Base-by-base conservation (phyloP, 371 early-diverging fungal species). In the Capillidium heterosporum region DNA sequence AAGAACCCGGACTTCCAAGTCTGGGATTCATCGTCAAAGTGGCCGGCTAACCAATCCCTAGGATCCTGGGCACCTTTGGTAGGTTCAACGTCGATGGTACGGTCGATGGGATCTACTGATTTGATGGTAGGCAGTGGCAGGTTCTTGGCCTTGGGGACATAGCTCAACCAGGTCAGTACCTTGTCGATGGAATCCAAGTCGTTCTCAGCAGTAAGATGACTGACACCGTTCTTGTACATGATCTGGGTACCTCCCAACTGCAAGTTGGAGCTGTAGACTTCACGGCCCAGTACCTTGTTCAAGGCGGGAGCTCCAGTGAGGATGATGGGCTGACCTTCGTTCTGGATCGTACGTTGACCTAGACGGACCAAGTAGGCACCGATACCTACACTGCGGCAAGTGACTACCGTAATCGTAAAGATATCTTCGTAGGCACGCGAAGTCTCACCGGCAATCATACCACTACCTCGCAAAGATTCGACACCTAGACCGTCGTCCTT, bases 161-260 rank as follows among this genome's bases (percentile, higher is more conserved):
- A 97, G 23, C 85, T 75, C 46, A 98, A 67, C 99, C 98, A 98
- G 65, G 82, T 81, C 40, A 97, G 68, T 61, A 95, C 91, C 79
- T 93, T 86, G 61, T 69, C 67, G 53, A 97, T 85, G 63, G 95
- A 95, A 59, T 87, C 80, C 59, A 92, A 76, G 66, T 98, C 98
- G 65, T 95, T 88, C 60, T 87, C 78, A 39, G 93, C 98, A 5
- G 89, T 88, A 66, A 91, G 73, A 62, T 99, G 98, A 35, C 92
- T 89, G 5, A 97, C 90, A 62, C 98, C 98, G 74, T 99, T 99
- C 74, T 85, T 86, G 80, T 84, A 84, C 94, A 98, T 93, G 74
- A 99, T 93, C 69, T 94, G 95, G 23, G 94, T 91, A 51, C 99
- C 98, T 63, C 99, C 99, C 40, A 99, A 78, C 69, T 98, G 96